These are phyloP conservation scores for Penicillium frequentans DNA, from an alignment of 2,329 filamentous ascomycete species.

Conservation along the genomic window DNA sequence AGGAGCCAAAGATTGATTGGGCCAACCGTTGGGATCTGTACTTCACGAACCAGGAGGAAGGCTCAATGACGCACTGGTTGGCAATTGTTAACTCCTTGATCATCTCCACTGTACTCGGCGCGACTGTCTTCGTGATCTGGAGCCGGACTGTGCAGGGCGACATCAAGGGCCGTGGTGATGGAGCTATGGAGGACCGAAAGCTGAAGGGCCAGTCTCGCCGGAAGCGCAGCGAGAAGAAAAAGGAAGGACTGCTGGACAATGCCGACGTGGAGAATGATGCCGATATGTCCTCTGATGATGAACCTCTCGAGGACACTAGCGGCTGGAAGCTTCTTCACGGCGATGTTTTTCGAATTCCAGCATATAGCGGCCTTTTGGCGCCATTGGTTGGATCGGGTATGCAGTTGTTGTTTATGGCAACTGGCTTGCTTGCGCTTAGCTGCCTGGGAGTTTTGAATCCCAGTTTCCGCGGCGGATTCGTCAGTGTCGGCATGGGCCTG, in stretches of 20 bases:
- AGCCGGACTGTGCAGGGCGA: slow-evolving; percentile 75
- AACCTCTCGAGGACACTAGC: slow-evolving; percentile 73
- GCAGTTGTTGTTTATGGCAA: slow-evolving; percentile 80
- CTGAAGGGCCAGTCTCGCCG: slow-evolving; percentile 45
- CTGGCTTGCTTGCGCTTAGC: slow-evolving; percentile 70
- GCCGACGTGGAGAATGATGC: slow-evolving; percentile 54
- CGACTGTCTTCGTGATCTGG: slow-evolving; percentile 77
- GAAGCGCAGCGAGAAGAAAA: slow-evolving; percentile 49
- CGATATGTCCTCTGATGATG: slow-evolving; percentile 66
- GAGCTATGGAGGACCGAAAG: slow-evolving; percentile 66
- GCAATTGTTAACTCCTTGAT: slow-evolving; percentile 85
- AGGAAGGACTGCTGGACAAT: slow-evolving; percentile 60
- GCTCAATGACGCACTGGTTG: slow-evolving; percentile 80
- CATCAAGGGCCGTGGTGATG: slow-evolving; percentile 72
- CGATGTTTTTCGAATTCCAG: slow-evolving; percentile 80
- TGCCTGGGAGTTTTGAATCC: slow-evolving; percentile 79
- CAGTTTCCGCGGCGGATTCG: slow-evolving; percentile 84
- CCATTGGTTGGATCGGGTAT: slow-evolving; percentile 82
- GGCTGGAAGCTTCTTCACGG: slow-evolving; percentile 87
- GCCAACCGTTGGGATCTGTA: slow-evolving; percentile 83
- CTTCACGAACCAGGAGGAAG: slow-evolving; percentile 83
- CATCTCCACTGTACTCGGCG: slow-evolving; percentile 76
- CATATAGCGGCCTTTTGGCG: slow-evolving; percentile 70
- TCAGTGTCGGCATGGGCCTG: slow-evolving; percentile 78
- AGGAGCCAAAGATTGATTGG: slow-evolving; percentile 80